Evolutionary conservation across 2,329 filamentous ascomycete species (phyloP), one percentile per base, ranked within the genome.

Genomic region (Phoma sp.): DNA sequence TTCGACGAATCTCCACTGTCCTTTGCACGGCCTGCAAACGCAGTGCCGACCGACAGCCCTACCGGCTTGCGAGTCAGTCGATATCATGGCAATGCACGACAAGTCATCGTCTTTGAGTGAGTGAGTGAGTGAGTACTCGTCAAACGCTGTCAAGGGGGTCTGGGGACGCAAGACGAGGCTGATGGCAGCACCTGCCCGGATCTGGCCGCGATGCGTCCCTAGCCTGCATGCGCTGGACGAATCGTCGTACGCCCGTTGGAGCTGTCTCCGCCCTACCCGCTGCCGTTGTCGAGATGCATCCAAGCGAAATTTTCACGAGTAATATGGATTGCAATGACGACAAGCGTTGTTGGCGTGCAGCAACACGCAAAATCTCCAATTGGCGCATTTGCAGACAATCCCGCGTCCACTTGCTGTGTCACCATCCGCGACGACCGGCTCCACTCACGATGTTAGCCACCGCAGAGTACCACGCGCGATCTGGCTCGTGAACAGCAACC

Each of bases 1-100:
- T 66, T 69, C 62, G 48, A 61, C 41, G 51, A 41, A 32, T 17
- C 25, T 38, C 40, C 37, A 31, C 25, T 47, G 39, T 33, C 47
- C 38, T 6, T 31, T 13, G 6, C 25, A 27, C 46, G 33, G 39
- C 39, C 32, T 33, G 48, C 32, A 35, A 43, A 33, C 21, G 24
- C 32, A 35, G 31, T 37, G 10, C 33, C 40, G 24, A 41, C 29
- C 46, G 25, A 32, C 36, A 55, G 52, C 52, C 52, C 43, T 55
- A 51, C 15, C 52, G 46, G 52, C 52, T 55, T 46, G 52, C 52
- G 52, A 55, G 52, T 55, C 52, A 55, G 47, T 33, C 29, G 21
- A 24, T 6, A n/a, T 19, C 19, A 31, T 38, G 33, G 31, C 41
- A 29, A 22, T 17, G 29, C 32, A 37, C 24, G 19, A 40, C 22